Evolutionary conservation across 2,329 filamentous ascomycete genomes (phyloP), one percentile per base, ranked within the genome.

Genomic region (Cladobotryum protrusum): DNA sequence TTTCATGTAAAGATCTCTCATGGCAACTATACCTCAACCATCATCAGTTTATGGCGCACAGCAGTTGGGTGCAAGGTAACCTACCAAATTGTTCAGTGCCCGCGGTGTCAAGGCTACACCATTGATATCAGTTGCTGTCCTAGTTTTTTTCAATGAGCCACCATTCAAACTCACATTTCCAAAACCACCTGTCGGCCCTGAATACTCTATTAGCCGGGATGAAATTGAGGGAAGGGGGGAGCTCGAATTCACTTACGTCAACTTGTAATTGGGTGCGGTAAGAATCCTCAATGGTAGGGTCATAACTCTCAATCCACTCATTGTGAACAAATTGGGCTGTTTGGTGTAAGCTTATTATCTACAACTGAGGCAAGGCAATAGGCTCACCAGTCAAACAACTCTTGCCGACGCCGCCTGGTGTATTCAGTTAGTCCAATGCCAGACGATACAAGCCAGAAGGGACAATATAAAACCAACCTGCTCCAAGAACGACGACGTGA

Each of bases 11-110:
- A 92, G 76, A 65, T 93, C 88, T 63, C 87, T 79, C 79, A 82
- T 82, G 50, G 79, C 78, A 59, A 82, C 76, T 82, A 54, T 20
- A 18, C 19, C 19, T 40, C 14, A 18, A 45, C 29, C 18, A 45
- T 14, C 12, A 15, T 29, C n/a, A 53, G 43, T n/a, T 17, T 14
- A 45, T 17, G 17, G 9, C 17, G 9, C 15, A 13, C 1, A 15
- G 45, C 11, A 14, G 13, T 18, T 33, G 51, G 50, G 29, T 43
- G 48, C 39, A 57, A 19, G 50, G 50, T 14, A 47, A 59, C 85
- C 70, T 77, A 92, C 88, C 92, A 70, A 95, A 95, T 67, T 95
- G 89, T 67, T 95, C 89, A 57, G 89, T 95, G 52, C 89, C 89
- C 58, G 89, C 89, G 43, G 89, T 96, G 65, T 96, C 89, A 61